These are phyloP conservation scores for Gracilaria vermiculophylla DNA, from an alignment of 23 red algal species.

Conservation along the genomic window DNA sequence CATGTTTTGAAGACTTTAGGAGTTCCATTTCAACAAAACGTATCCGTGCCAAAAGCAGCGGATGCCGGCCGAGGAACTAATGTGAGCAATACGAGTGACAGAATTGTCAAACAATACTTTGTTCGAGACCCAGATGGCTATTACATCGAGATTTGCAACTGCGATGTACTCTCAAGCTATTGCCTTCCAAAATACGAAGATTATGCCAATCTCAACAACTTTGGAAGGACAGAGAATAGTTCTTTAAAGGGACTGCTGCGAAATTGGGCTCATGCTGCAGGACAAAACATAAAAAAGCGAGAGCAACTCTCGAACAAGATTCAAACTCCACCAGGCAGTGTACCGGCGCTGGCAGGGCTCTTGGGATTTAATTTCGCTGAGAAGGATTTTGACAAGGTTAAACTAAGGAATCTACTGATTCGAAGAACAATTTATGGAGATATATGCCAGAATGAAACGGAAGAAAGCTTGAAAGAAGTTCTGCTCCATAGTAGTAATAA, in stretches of 20 bases:
- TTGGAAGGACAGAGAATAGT: neutral
- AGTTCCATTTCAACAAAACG: conserved; percentile 52
- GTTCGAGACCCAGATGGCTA: conserved; percentile 51
- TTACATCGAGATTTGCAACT: conserved; percentile 58
- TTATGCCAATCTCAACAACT: neutral
- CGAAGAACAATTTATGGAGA: conserved; percentile 27
- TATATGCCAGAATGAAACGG: conserved; percentile 53
- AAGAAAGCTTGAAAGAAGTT: neutral
- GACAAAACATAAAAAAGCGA: neutral
- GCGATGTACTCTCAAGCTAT: conserved; percentile 6
- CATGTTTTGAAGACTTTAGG: neutral
- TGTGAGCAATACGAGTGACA: neutral
- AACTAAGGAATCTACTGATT: neutral
- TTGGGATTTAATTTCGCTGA: conserved; percentile 12
- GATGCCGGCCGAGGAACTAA: neutral
- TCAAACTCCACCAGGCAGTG: neutral
- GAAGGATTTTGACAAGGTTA: neutral
- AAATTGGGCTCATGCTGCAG: neutral
- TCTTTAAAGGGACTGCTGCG: neutral
- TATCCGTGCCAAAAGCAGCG: conserved; percentile 10
- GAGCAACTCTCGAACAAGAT: neutral
- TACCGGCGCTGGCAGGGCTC: neutral
- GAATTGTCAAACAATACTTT: conserved; percentile 39
- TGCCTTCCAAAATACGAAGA: conserved; percentile 8
- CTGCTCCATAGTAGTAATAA: conserved; percentile 3